Conservation (phyloP, 2,329 filamentous ascomycete species). For the Scytalidium lignicola region DNA sequence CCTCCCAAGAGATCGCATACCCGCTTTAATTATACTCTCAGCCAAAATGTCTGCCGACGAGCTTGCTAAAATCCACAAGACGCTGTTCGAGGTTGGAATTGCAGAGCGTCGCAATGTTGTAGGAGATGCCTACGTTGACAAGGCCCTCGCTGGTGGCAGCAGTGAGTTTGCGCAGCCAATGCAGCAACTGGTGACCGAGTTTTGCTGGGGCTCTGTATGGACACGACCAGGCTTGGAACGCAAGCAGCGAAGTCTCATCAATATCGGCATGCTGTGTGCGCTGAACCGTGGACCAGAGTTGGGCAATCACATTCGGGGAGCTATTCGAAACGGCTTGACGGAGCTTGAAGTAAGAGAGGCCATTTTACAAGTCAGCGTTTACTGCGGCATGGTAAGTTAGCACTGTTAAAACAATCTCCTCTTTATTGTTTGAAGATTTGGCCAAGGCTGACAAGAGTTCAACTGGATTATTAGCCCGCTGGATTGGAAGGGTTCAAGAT, state of each 20-base stretch:
- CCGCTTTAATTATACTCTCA: too few relatives aligned
- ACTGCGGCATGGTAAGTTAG: conserved; percentile 34
- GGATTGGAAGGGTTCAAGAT: conserved; percentile 35
- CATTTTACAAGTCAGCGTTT: conserved; percentile 39
- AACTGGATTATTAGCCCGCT: conserved; percentile 23
- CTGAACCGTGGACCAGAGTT: conserved; percentile 56
- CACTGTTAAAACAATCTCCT: too few relatives aligned
- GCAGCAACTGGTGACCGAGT: conserved; percentile 60
- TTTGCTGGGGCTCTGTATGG: conserved; percentile 61
- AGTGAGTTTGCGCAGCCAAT: conserved; percentile 55
- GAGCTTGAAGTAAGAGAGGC: conserved; percentile 61
- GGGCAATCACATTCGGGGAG: conserved; percentile 56
- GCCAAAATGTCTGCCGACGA: conserved; percentile 35
- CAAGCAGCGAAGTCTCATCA: conserved; percentile 56
- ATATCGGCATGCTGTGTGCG: conserved; percentile 60
- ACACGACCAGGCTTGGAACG: conserved; percentile 55
- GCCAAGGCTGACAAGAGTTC: too few relatives aligned
- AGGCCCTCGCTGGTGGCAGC: conserved; percentile 48
- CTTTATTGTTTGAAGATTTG: too few relatives aligned
- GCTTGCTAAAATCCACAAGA: conserved; percentile 40
- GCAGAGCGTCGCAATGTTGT: conserved; percentile 55
- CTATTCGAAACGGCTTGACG: conserved; percentile 55
- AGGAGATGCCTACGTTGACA: conserved; percentile 56
- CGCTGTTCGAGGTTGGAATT: conserved; percentile 56
- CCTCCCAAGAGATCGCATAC: too few relatives aligned